Percentiles rank a stretch among this genome's conserved stretches.
phyloP scores from a whole-genome alignment of 495 filamentous ascomycete genomes.

The Trichoderma gamsii region DNA sequence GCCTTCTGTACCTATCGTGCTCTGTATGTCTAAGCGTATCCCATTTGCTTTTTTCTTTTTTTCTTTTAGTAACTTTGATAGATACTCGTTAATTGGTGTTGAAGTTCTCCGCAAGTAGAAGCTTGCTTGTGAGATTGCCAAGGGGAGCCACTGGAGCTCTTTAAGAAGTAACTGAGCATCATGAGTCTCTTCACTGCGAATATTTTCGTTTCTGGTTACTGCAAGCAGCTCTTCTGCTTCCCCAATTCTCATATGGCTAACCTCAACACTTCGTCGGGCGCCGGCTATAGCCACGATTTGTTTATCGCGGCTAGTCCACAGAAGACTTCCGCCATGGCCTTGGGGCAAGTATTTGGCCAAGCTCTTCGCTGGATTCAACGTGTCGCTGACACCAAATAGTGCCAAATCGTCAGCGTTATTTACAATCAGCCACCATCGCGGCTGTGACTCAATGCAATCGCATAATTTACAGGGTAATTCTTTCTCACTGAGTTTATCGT shows the following conservation, averaged over 20 bases:
- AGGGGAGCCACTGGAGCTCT: slow-evolving; percentile 24
- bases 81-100: slow-evolving; percentile 21
- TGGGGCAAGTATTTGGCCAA: slow-evolving; percentile 21
- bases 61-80: slow-evolving; percentile 17
- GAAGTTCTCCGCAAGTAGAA: slow-evolving; percentile 27
- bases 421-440: slow-evolving; percentile 33
- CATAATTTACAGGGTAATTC: slow-evolving; percentile 15
- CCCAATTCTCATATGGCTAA: slow-evolving; percentile 19
- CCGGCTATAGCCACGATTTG: slow-evolving; percentile 21
- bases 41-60: slow-evolving; percentile 18
- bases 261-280: slow-evolving; percentile 15
- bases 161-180: slow-evolving; percentile 20
- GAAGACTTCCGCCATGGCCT: slow-evolving; percentile 24
- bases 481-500: slow-evolving; percentile 20
- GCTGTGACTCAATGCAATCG: slow-evolving; percentile 18
- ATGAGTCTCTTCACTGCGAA: slow-evolving; percentile 17
- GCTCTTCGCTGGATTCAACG: not conserved
- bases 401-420: slow-evolving; percentile 34
- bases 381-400: slow-evolving; percentile 20
- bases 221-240: slow-evolving; percentile 20
- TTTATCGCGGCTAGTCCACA: slow-evolving; percentile 29
- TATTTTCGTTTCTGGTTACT: slow-evolving; percentile 15
- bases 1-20: slow-evolving; percentile 20
- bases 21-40: slow-evolving; percentile 18
- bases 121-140: slow-evolving; percentile 28